Conservation (phyloP, 352 stramenopile genomes). For the Globisporangium paddicum region DNA sequence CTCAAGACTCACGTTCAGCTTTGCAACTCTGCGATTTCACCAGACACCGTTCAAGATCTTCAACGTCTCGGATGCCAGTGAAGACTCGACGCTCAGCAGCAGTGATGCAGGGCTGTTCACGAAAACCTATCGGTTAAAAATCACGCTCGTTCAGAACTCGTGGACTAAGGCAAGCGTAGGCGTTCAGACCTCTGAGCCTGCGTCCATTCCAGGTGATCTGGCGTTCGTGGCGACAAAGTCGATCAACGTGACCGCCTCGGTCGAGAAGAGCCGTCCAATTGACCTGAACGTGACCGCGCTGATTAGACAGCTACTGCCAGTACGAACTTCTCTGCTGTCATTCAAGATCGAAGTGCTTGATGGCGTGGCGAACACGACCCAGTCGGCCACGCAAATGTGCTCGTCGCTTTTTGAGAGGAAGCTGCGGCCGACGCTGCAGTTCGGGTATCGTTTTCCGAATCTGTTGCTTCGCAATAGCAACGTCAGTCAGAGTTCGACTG, state of each 20-base stretch:
- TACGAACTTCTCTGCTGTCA: slow-evolving; percentile 34
- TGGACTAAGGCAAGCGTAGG: slow-evolving; percentile 37
- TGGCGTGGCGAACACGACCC: slow-evolving; percentile 16
- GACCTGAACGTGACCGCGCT: slow-evolving; percentile 54
- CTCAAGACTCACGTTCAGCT: slow-evolving; percentile 25
- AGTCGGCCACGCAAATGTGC: slow-evolving; percentile 46
- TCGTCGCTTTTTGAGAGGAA: slow-evolving; percentile 58
- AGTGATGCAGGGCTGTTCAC: slow-evolving; percentile 27
- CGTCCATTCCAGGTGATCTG: slow-evolving; percentile 5
- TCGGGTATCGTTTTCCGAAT: slow-evolving; percentile 49
- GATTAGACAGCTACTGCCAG: slow-evolving; percentile 29
- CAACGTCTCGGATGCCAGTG: slow-evolving; percentile 27
- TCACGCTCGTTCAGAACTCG: slow-evolving; percentile 42
- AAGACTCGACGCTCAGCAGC: slow-evolving; percentile 7
- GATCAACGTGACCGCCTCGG: slow-evolving; percentile 28
- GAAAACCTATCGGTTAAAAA: slow-evolving; percentile 36
- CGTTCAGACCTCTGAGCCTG: too few species aligned
- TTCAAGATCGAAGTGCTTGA: slow-evolving; percentile 49
- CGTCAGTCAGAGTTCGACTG: slow-evolving; percentile 36
- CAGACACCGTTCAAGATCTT: slow-evolving; percentile 71
- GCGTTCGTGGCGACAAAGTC: slow-evolving; percentile 21
- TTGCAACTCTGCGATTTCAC: slow-evolving; percentile 35
- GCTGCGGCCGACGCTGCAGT: slow-evolving; percentile 34
- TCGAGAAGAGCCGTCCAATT: slow-evolving; percentile 45
- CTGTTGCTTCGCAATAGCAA: slow-evolving; percentile 16